phyloP scores from a whole-genome alignment of 495 filamentous ascomycete genomes.

The Hamigera avellanea region DNA sequence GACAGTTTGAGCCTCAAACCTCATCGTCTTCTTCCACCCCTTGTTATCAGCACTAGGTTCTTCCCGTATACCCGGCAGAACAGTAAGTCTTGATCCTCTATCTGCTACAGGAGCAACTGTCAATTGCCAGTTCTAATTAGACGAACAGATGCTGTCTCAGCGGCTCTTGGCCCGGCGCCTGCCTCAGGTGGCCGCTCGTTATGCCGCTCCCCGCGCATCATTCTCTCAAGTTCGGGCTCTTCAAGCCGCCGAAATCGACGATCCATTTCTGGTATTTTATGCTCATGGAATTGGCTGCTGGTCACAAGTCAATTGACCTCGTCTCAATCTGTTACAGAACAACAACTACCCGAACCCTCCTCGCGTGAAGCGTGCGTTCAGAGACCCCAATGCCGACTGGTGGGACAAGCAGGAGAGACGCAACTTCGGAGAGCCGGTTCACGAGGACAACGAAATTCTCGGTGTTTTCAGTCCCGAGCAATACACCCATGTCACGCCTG shows the following conservation, averaged over 20 bases:
- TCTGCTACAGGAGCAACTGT: slow-evolving; percentile 5
- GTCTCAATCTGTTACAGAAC: slow-evolving; percentile 45
- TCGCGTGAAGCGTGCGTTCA: slow-evolving; percentile 67
- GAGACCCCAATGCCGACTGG: slow-evolving; percentile 90
- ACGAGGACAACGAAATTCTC: slow-evolving; percentile 94
- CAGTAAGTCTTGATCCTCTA: slow-evolving; percentile 11
- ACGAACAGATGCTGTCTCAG: slow-evolving; percentile 52
- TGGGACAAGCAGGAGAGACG: slow-evolving; percentile 96
- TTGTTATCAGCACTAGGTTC: slow-evolving; percentile 18
- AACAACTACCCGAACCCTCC: slow-evolving; percentile 87
- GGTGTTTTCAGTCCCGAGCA: slow-evolving; percentile 83
- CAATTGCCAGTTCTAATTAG: slow-evolving; percentile 8
- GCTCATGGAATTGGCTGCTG: slow-evolving; percentile 1
- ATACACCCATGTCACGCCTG: slow-evolving; percentile 70
- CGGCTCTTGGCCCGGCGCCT: slow-evolving; percentile 41
- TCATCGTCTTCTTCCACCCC: slow-evolving; percentile 7
- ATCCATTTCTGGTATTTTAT: slow-evolving; percentile 62
- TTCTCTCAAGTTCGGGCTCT: slow-evolving; percentile 40
- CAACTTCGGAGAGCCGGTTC: slow-evolving; percentile 89
- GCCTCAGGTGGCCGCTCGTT: slow-evolving; percentile 31
- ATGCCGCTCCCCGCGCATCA: slow-evolving; percentile 41
- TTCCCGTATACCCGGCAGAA: slow-evolving; percentile 17
- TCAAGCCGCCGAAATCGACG: slow-evolving; percentile 51
- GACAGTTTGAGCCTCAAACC: slow-evolving; percentile 8
- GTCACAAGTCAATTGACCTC: slow-evolving; percentile 7